Evolutionary conservation across 129 eudicot species (phyloP), one percentile per base, ranked within the genome.

Genomic region (Heracleum sosnowskyi): DNA sequence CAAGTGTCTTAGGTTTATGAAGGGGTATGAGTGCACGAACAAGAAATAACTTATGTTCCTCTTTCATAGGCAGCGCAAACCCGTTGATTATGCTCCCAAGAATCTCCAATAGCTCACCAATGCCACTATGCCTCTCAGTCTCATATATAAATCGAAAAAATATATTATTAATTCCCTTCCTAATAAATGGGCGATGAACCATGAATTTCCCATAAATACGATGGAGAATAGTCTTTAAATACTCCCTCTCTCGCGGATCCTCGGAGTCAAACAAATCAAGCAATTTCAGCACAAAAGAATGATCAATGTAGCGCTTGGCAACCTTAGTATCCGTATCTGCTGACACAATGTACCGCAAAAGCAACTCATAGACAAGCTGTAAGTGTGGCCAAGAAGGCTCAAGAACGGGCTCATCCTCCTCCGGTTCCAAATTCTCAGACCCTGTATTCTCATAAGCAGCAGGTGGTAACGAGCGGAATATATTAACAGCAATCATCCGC

Each of bases 311-410:
- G 57, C 89, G 76, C 79, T 88, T 88, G 71, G 87, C 92, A 42
- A 79, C 41, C 82, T 85, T 85, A 5, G 89, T 85, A 51, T 88
- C 92, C 0, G 87, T 85, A 73, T 85, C 91, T 0, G 85, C 55
- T 1, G 91, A 81, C 31, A 85, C 87, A 33, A 88, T 82, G 49
- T 88, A 88, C 11, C 87, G 80, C 86, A 88, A 60, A 33, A 88
- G 87, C 77, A 88, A 69, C 76, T 88, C 91, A 46, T 88, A 88
- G 33, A 88, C 87, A 36, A 85, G 89, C 80, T 85, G 87, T 33
- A 88, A 88, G 76, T 88, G 89, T 1, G 91, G 89, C 91, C 91
- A 88, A 1, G 91, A 83, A 11, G 91, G 89, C n/a, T 88, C 91
- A 26, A 80, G 82, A 76, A 42, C 85, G 11, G 89, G 82, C 10